A percentile compares a stretch with the other conserved stretches of the same genome.
Conservation (phyloP, 1,284 basidiomycete genomes). For the Moesziomyces aphidis region DNA sequence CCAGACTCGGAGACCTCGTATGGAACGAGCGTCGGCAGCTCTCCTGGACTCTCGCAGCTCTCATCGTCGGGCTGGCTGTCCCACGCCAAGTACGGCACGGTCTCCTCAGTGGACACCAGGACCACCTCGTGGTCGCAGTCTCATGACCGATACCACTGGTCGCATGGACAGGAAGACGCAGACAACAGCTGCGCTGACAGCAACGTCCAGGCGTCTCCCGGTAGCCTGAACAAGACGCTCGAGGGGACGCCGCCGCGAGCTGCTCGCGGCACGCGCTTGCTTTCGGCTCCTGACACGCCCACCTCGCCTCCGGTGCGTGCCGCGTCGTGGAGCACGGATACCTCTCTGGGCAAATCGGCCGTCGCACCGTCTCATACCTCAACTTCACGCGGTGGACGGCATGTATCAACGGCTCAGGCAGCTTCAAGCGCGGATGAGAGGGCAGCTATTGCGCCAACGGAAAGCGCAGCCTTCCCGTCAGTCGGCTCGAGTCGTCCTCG, state of each 20-base stretch:
- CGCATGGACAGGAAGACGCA: background rate
- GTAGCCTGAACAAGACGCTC: slow-evolving; percentile 9
- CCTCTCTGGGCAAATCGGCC: background rate
- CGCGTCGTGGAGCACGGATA: background rate
- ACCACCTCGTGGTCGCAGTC: slow-evolving; percentile 20
- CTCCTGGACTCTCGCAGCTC: slow-evolving; percentile 17
- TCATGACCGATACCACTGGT: background rate
- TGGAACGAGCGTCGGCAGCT: slow-evolving; percentile 41
- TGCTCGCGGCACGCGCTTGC: slow-evolving; percentile 5
- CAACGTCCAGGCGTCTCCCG: slow-evolving; percentile 16
- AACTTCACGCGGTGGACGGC: background rate
- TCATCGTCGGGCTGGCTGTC: slow-evolving; percentile 18
- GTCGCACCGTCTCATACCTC: background rate
- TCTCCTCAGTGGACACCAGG: slow-evolving; percentile 8
- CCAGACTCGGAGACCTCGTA: slow-evolving; percentile 44
- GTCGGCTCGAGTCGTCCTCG: background rate
- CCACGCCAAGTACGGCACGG: slow-evolving; percentile 8
- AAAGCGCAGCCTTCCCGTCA: background rate
- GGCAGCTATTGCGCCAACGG: slow-evolving; percentile 1
- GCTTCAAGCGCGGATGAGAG: slow-evolving; percentile 7
- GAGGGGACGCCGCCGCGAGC: slow-evolving; percentile 1
- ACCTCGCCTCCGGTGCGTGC: slow-evolving; percentile 2
- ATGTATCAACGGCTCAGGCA: background rate
- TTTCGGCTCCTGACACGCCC: slow-evolving; percentile 10
- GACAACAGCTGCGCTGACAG: slow-evolving; percentile 3